A percentile compares a stretch with the other conserved stretches of the same genome.
Conservation (phyloP, 2,329 filamentous ascomycete genomes). For the Paraphaeosphaeria minitans region DNA sequence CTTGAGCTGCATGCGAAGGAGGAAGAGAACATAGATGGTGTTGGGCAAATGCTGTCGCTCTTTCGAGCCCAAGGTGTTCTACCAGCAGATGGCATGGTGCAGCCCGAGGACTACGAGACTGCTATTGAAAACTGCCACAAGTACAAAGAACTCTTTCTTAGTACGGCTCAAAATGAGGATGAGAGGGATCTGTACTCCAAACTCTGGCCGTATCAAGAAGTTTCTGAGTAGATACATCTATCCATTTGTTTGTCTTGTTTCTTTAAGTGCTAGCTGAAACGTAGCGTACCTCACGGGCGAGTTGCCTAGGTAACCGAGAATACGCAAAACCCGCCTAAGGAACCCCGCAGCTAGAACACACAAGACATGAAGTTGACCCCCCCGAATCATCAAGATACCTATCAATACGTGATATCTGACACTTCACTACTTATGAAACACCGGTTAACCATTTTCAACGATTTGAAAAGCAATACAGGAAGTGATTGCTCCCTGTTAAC, state of each 20-base stretch:
- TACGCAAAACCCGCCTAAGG: too few species aligned
- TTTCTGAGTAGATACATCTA: conserved; percentile 11
- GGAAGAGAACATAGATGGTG: conserved; percentile 37
- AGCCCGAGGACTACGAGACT: conserved; percentile 34
- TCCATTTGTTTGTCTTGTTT: neutral
- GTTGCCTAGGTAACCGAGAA: too few species aligned
- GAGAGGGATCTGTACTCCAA: conserved; percentile 18
- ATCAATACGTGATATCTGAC: too few species aligned
- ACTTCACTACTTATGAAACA: too few species aligned
- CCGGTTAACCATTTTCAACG: too few species aligned
- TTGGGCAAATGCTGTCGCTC: conserved; percentile 36
- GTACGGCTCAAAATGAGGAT: conserved; percentile 15
- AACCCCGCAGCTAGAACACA: too few species aligned
- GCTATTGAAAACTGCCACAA: conserved; percentile 19
- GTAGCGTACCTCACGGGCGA: too few species aligned
- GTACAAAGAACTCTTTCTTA: conserved; percentile 18
- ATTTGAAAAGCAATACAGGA: too few species aligned
- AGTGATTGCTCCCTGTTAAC: too few species aligned
- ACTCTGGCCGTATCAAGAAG: conserved; percentile 18
- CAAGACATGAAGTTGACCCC: too few species aligned
- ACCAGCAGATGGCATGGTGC: conserved; percentile 42
- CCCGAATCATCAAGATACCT: too few species aligned
- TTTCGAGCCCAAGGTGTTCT: conserved; percentile 35
- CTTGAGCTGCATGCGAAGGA: conserved; percentile 17
- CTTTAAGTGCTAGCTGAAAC: too few species aligned